Evolutionary conservation across 106 monocot species (phyloP).

Genomic region (Ottelia alismoides): DNA sequence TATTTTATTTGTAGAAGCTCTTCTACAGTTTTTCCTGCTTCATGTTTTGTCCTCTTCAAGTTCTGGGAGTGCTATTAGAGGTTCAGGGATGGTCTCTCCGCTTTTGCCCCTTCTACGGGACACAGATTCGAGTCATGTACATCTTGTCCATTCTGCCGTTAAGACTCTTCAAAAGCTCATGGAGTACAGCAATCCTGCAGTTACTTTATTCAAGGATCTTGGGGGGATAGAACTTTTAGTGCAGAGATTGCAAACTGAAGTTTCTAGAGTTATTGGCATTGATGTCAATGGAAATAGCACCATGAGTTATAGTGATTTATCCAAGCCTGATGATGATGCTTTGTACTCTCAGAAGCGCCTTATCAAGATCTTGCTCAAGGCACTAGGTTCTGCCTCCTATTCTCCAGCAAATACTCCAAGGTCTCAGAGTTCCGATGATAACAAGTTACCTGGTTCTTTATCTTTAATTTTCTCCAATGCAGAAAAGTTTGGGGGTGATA

Average conservation of each 20-base stretch:
- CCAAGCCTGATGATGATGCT: slow-evolving; percentile 52
- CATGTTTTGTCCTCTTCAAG: slow-evolving; percentile 96
- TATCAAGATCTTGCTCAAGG: slow-evolving; percentile 85
- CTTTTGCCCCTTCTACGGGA: slow-evolving; percentile 74
- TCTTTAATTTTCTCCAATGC: slow-evolving; percentile 75
- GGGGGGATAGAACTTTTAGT: slow-evolving; percentile 82
- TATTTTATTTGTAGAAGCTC: slow-evolving; percentile 87
- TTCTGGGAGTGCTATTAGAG: slow-evolving; percentile 76
- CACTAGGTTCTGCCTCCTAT: slow-evolving; percentile 86
- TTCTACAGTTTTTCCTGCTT: slow-evolving; percentile 86
- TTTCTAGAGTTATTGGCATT: slow-evolving; percentile 54
- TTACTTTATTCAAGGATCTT: slow-evolving; percentile 89
- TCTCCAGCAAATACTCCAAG: slow-evolving; percentile 84
- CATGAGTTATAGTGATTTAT: slow-evolving; percentile 37
- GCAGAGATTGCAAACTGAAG: slow-evolving; percentile 74
- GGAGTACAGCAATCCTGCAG: slow-evolving; percentile 91
- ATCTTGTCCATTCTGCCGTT: slow-evolving; percentile 81
- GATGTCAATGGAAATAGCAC: slow-evolving; percentile 28
- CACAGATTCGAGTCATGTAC: slow-evolving; percentile 55
- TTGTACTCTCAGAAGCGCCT: slow-evolving; percentile 77
- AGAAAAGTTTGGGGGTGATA: slow-evolving; percentile 80
- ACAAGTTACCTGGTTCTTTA: slow-evolving; percentile 48
- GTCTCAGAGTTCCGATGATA: slow-evolving; percentile 51
- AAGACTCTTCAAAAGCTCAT: slow-evolving; percentile 92
- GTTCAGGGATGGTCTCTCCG: slow-evolving; percentile 81